phyloP scores from a whole-genome alignment of 2,329 filamentous ascomycete genomes.

The Hypoxylon sp. region DNA sequence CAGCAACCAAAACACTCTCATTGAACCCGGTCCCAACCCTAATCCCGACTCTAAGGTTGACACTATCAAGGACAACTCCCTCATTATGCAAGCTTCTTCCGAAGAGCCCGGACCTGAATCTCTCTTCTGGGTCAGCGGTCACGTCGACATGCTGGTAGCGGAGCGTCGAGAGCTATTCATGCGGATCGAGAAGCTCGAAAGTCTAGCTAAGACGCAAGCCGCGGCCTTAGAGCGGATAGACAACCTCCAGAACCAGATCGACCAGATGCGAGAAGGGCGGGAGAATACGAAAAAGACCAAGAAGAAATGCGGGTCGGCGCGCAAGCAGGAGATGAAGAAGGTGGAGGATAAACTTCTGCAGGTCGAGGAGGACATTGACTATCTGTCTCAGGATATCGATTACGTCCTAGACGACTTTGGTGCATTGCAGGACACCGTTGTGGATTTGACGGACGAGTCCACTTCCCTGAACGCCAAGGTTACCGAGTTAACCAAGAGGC shows the following conservation, averaged over 20 bases:
- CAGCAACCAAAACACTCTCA: not conserved
- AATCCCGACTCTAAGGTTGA: not conserved
- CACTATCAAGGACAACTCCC: too few species aligned
- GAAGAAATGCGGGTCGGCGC: not conserved
- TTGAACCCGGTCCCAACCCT: not conserved
- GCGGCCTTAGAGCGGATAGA: not conserved
- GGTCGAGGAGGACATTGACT: not conserved
- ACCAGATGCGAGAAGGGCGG: not conserved
- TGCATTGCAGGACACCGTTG: not conserved
- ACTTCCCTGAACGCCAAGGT: not conserved
- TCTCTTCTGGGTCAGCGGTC: not conserved
- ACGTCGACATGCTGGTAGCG: not conserved
- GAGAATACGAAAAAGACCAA: not conserved
- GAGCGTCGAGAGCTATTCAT: constrained; percentile 2
- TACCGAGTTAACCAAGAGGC: not conserved
- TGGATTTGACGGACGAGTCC: not conserved
- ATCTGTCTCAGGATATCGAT: not conserved
- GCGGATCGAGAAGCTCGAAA: constrained; percentile 3
- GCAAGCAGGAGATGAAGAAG: not conserved
- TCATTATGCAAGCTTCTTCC: not conserved
- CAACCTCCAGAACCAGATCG: not conserved
- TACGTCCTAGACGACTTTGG: not conserved
- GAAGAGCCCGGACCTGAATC: not conserved
- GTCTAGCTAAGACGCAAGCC: not conserved
- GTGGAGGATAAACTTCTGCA: not conserved